These are phyloP conservation scores for Apiospora sp. DNA, from an alignment of 2,329 filamentous ascomycete species.

Conservation along the genomic window DNA sequence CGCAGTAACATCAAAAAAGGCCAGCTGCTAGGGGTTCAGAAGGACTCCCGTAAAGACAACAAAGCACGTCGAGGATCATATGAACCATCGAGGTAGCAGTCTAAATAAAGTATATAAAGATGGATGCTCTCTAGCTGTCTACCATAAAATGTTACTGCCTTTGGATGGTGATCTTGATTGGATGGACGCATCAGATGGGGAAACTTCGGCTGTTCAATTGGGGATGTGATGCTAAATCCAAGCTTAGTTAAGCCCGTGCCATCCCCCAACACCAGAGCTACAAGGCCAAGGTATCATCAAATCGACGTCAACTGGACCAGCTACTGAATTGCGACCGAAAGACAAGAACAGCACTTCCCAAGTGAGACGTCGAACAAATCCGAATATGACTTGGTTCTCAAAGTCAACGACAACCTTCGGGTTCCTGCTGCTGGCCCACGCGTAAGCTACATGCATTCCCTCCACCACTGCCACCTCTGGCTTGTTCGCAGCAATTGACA, in stretches of 20 bases:
- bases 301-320: background rate
- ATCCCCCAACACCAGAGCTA: slow-evolving; percentile 2
- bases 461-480: slow-evolving; percentile 28
- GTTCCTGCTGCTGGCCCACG: slow-evolving; percentile 81
- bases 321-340: background rate
- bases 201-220: slow-evolving; percentile 22
- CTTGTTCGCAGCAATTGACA: slow-evolving; percentile 25
- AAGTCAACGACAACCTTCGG: slow-evolving; percentile 75
- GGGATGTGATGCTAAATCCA: background rate
- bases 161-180: background rate
- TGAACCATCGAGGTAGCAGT: background rate
- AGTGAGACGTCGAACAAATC: background rate
- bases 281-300: background rate
- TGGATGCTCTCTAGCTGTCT: background rate
- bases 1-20: background rate
- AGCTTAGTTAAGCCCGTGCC: background rate
- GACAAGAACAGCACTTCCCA: background rate
- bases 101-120: background rate
- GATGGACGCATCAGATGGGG: background rate
- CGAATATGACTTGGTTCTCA: slow-evolving; percentile 72
- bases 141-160: background rate
- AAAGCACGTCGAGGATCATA: background rate
- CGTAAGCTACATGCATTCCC: slow-evolving; percentile 64
- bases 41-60: background rate
- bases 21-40: background rate